phyloP scores from a whole-genome alignment of 1,139 yeast genomes.

The Taphrina flavorubra region DNA sequence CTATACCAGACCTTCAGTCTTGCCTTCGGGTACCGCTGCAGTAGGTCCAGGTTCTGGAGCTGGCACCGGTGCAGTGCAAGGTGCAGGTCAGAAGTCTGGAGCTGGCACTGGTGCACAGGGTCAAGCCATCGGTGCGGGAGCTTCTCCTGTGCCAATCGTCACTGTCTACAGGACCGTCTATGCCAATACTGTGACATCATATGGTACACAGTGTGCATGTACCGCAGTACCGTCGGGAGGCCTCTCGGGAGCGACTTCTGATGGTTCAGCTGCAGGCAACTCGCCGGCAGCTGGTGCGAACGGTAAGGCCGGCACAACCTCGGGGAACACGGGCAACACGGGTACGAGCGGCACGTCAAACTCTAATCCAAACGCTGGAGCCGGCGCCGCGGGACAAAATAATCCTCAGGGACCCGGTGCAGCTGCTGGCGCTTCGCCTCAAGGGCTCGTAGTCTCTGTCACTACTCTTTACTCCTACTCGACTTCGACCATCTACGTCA shows the following conservation, averaged over 20 bases:
- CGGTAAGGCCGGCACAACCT: neutral
- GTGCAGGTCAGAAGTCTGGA: neutral
- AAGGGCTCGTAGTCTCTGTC: neutral
- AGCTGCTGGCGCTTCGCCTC: constrained; percentile 1
- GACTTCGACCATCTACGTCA: neutral
- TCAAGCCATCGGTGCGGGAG: neutral
- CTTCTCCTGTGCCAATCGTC: constrained; percentile 12
- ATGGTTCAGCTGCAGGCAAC: neutral
- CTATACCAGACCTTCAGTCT: neutral
- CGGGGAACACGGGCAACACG: neutral
- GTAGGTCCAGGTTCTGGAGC: constrained; percentile 1
- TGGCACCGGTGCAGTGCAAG: neutral
- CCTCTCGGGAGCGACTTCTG: neutral
- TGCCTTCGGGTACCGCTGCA: neutral
- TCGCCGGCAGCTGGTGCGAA: neutral
- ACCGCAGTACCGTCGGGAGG: neutral
- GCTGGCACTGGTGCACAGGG: constrained; percentile 14
- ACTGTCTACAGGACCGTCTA: constrained; percentile 15
- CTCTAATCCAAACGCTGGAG: neutral
- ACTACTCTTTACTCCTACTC: neutral
- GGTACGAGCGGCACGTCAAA: neutral
- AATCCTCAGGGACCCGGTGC: neutral
- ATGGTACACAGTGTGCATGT: constrained; percentile 12
- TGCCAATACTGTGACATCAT: constrained; percentile 6
- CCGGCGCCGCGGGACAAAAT: constrained; percentile 6